Evolutionary conservation across 2,329 filamentous ascomycete species (phyloP).

Genomic region (Albifimbria verrucaria): DNA sequence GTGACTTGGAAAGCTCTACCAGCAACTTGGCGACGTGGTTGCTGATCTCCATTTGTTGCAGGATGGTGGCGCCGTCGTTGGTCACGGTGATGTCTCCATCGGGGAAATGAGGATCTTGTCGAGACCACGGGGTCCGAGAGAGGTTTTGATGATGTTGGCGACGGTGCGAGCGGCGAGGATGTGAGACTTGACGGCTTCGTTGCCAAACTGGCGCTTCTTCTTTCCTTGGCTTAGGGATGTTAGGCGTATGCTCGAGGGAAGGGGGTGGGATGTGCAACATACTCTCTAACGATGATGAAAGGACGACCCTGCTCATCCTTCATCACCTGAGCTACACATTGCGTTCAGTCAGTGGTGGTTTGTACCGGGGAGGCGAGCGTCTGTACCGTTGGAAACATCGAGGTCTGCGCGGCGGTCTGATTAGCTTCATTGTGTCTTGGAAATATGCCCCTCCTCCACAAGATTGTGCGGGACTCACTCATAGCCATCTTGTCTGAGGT

Average conservation of each 20-base stretch:
- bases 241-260: constrained; percentile 10
- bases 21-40: constrained; percentile 98
- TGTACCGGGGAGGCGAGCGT: constrained; percentile 1
- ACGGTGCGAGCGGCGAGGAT: constrained; percentile 96
- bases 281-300: constrained; percentile 98
- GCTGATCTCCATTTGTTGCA: constrained; percentile 97
- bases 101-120: constrained; percentile 98
- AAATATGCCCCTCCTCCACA: constrained; percentile 17
- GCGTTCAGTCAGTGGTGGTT: constrained; percentile 12
- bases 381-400: constrained; percentile 77
- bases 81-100: constrained; percentile 99
- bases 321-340: constrained; percentile 63
- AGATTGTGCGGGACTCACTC: constrained; percentile 29
- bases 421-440: constrained; percentile 27
- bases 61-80: constrained; percentile 96
- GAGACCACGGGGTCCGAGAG: constrained; percentile 88
- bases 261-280: constrained; percentile 38
- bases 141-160: constrained; percentile 95
- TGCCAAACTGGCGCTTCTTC: constrained; percentile 96
- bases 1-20: constrained; percentile 95
- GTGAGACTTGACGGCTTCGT: constrained; percentile 96
- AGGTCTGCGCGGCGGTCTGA: constrained; percentile 55
- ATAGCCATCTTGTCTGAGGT: constrained; percentile 32
- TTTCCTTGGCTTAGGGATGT: constrained; percentile 72
- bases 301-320: constrained; percentile 97